Base-by-base conservation (phyloP, 768 basidiomycete genomes). In the Gymnopilus junonius region DNA sequence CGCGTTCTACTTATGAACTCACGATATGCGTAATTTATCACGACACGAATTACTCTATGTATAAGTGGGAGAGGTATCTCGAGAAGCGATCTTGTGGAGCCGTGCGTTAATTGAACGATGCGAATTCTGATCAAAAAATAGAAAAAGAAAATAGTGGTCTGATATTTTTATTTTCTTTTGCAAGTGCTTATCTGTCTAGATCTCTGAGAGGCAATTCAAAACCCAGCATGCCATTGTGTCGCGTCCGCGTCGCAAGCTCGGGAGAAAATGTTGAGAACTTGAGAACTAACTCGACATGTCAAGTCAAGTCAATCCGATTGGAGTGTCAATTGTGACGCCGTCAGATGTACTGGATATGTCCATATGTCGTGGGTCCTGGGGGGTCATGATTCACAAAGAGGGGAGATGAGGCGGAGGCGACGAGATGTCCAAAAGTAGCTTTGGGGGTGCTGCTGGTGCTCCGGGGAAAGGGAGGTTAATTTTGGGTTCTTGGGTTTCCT, bases 331-430 rank as follows among this genome's bases (percentile, higher is more conserved):
- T 17, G 40, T n/a, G n/a, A n/a, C n/a, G 40, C 17, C 17, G n/a
- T 42, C 40, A 42, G 20, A 20, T 42, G 40, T 42, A 15, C 20
- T 35, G 45, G n/a, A 46, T 29, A 54, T 62, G 54, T 27, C 42
- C 6, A 27, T 35, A 35, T 29, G 55, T n/a, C n/a, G n/a, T n/a
- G n/a, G n/a, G n/a, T n/a, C n/a, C n/a, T n/a, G n/a, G n/a, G n/a
- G n/a, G n/a, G n/a, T n/a, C n/a, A n/a, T n/a, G n/a, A n/a, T n/a
- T n/a, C n/a, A n/a, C n/a, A n/a, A n/a, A n/a, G n/a, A n/a, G 21
- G 31, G 63, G 63, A 59, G 57, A 59, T 59, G 63, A 59, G 42
- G 63, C 63, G 63, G 58, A 27, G 2, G 48, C 55, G 55, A 58
- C 56, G 50, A 58, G 40, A 11, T n/a, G 20, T 20, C 48, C 45